Base-by-base conservation (phyloP, 202 grass and related monocot species). In the Carex sylvatica region DNA sequence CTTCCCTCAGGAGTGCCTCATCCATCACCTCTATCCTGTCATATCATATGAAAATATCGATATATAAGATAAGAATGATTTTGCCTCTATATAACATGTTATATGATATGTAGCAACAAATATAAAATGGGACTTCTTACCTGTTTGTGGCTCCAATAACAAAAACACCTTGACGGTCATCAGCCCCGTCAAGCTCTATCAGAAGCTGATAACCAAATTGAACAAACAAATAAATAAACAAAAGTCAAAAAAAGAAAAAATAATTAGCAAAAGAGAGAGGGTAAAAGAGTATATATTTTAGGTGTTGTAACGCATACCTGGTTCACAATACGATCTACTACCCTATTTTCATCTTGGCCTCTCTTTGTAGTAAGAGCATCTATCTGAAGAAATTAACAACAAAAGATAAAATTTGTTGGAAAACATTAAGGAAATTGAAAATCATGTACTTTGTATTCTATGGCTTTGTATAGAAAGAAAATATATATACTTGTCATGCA, bases 61-160 rank as follows among this genome's bases (percentile, higher is more conserved):
- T 8, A 40, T 19, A 55, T 33, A 52, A 53, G 61, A 19, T 56
- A 56, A 33, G 52, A 77, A 58, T 19, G 28, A 40, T 40, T 47
- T 71, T 9, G 47, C 68, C 68, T 42, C n/a, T 40, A 70, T 35
- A 35, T 35, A 35, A 12, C n/a, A 7, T 18, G n/a, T 12, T 2
- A 18, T 63, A 26, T 77, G 3, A 35, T 2, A 56, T 77, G 22
- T 53, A 82, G 80, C 26, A 61, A 74, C 46, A 40, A 7, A 40
- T 40, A 28, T 40, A 40, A 49, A 19, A 1, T 58, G 51, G 51
- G 52, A 56, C 28, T 15, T 65, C 0, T 2, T 76, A 98, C 92
- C 95, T 94, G 70, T 97, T 97, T 55, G 95, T 97, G 74, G 95
- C 92, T 88, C 92, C 95, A 52, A 97, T 91, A 31, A 94, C 95